Base-by-base conservation (phyloP, 371 early-diverging fungal genomes). In the Amoeboaphelidium protococcarum region DNA sequence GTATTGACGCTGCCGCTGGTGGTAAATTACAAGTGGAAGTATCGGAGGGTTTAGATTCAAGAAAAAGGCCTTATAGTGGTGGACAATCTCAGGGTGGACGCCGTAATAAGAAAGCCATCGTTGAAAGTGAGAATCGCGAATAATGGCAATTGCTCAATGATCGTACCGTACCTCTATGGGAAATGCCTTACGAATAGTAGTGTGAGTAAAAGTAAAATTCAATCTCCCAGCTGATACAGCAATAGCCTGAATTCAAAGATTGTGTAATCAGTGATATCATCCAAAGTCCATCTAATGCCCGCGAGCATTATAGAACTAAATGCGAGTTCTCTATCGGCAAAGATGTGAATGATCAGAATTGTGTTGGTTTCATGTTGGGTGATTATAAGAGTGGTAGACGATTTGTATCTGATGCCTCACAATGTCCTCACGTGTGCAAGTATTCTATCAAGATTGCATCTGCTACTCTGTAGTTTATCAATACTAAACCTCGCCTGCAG, bases 261-360 rank as follows among this genome's bases (percentile, higher is more conserved):
- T 3, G 6, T 20, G 16, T 16, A 23, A 45, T 48, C 3, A 19
- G 21, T 49, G 43, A 42, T 41, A 40, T 41, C 19, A n/a, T 43
- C 6, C 37, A 3, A 1, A 23, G 13, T 44, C 41, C 21, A 20
- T 26, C 41, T 45, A 6, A 42, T 16, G 52, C 60, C 3, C 23
- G 53, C 1, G 54, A 65, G 26, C 72, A 71, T 1, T 85, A 82
- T 57, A 67, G 83, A 23, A 80, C 66, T 50, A 82, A 83, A 56
- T 78, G 79, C 56, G 83, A 86, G 51, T 82, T 81, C 49, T 67
- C 78, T 0, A 66, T 81, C 45, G 87, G 87, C 13, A 49, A 49
- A 31, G 61, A 76, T 50, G 43, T 60, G 10, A 62, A 74, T 0
- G 73, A 71, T 2, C 54, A 72, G 45, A 50, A 50, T 10, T 57